A percentile compares a stretch with the other conserved stretches of the same genome.
These are phyloP conservation scores for Malassezia arunalokei DNA, from an alignment of 1,284 basidiomycete species.

Conservation along the genomic window DNA sequence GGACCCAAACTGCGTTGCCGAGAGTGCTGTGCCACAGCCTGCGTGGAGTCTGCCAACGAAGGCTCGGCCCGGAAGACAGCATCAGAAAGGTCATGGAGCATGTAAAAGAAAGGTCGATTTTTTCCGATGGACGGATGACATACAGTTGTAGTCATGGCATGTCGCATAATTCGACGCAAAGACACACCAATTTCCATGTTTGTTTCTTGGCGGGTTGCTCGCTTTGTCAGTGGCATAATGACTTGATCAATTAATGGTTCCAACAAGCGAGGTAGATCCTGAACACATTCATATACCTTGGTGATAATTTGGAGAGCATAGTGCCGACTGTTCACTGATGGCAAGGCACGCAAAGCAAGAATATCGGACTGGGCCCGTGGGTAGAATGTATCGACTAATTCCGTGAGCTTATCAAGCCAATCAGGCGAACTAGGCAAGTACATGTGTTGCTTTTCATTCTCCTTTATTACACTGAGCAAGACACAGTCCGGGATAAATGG, in stretches of 20 bases:
- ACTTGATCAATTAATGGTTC: conserved; percentile 29
- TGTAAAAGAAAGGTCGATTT: neutral
- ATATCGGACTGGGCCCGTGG: conserved; percentile 14
- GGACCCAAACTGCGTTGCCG: conserved; percentile 11
- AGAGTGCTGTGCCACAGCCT: conserved; percentile 7
- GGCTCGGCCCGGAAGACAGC: conserved; percentile 7
- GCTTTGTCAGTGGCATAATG: conserved; percentile 31
- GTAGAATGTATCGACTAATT: conserved; percentile 36
- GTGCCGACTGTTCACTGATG: conserved; percentile 19
- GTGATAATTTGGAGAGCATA: conserved; percentile 30
- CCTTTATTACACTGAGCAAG: conserved; percentile 30
- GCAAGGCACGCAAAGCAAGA: neutral
- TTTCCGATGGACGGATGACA: conserved; percentile 1
- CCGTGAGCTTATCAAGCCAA: conserved; percentile 36
- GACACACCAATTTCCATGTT: conserved; percentile 21
- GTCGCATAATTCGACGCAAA: conserved; percentile 30
- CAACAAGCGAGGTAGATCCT: conserved; percentile 32
- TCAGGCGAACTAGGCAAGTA: conserved; percentile 36
- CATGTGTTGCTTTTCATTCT: conserved; percentile 31
- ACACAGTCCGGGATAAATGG: conserved; percentile 34
- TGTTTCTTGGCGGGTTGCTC: conserved; percentile 24
- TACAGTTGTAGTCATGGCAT: conserved; percentile 24
- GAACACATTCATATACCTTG: conserved; percentile 36
- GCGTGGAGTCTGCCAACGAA: neutral
- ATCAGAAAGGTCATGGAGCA: conserved; percentile 17